Evolutionary conservation across 768 basidiomycete genomes (phyloP), one percentile per base, ranked within the genome.

Genomic region (Collybia nuda): DNA sequence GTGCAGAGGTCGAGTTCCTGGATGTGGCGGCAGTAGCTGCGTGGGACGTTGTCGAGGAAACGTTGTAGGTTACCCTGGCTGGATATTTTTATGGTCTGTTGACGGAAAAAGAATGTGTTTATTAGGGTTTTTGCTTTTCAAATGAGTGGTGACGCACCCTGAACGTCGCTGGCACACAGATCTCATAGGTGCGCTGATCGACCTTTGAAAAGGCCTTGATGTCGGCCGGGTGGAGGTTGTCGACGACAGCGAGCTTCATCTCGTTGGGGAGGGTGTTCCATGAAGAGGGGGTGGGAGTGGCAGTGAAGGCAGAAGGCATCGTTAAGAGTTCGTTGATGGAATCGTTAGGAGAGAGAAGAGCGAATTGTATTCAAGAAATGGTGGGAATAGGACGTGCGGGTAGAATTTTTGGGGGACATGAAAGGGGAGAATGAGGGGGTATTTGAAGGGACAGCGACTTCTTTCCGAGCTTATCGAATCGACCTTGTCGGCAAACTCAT

Each of bases 231-330:
- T 73, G 73, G 54, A 88, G 76, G 51, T 66, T 62, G 39, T 72
- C 77, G 40, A 85, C 66, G 63, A 90, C 58, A 22, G 77, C 69
- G 57, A 85, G 73, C 67, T 81, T 82, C 64, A 90, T 81, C 56
- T 90, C 88, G 0, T 71, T 70, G 40, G 88, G 88, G 55, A 90
- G 82, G 19, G 64, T 44, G 53, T 73, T 59, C 87, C 87, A 88
- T 57, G 56, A 52, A 32, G 48, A 45, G 58, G 60, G 51, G 50
- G 54, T 48, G 51, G 45, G 44, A 49, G 62, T 59, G 49, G 55
- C 4, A 4, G 24, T 26, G 24, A 7, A 3, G 7, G 24, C 42
- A 44, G 52, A 14, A 46, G 44, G 44, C 48, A 53, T 41, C 48
- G 56, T 53, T 47, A 56, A 39, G 40, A 43, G 23, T 29, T 26